phyloP scores from a whole-genome alignment of 1,139 yeast genomes.

The Taiozyma sp. region DNA sequence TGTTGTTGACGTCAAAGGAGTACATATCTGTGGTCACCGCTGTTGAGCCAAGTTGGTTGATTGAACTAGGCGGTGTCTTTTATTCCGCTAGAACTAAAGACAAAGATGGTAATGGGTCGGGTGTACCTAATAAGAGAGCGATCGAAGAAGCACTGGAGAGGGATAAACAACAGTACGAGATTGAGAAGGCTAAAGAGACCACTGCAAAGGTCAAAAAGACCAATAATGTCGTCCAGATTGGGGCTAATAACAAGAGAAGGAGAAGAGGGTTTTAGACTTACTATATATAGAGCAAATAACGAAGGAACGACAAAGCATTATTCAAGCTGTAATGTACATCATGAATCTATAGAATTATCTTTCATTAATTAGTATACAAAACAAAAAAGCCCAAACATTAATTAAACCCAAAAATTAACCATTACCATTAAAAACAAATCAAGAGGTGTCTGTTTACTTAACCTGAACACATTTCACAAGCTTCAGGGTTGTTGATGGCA shows the following conservation, averaged over 20 bases:
- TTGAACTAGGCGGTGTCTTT: slow-evolving; percentile 68
- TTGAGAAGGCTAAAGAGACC: slow-evolving; percentile 7
- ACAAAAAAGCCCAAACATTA: slow-evolving; percentile 2
- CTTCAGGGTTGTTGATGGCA: slow-evolving; percentile 93
- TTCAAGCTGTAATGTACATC: background rate
- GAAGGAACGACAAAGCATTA: background rate
- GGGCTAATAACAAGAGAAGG: slow-evolving; percentile 10
- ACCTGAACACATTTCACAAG: slow-evolving; percentile 99
- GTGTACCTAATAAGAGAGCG: slow-evolving; percentile 10
- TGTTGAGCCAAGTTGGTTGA: slow-evolving; percentile 64
- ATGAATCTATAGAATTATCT: background rate
- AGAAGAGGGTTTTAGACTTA: slow-evolving; percentile 13
- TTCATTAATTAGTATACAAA: slow-evolving; percentile 2
- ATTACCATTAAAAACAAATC: background rate
- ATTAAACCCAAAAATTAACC: background rate
- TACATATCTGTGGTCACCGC: slow-evolving; percentile 67
- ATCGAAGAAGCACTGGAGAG: slow-evolving; percentile 17
- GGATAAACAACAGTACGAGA: slow-evolving; percentile 13
- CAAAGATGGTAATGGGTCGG: background rate
- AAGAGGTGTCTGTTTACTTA: slow-evolving; percentile 27
- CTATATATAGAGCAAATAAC: background rate
- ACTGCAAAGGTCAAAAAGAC: slow-evolving; percentile 6
- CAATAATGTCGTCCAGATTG: slow-evolving; percentile 12
- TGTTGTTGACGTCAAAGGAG: slow-evolving; percentile 58
- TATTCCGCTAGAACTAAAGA: slow-evolving; percentile 43